These are phyloP conservation scores for Trichoderma arundinaceum DNA, from an alignment of 2,329 filamentous ascomycete genomes.

Conservation along the genomic window DNA sequence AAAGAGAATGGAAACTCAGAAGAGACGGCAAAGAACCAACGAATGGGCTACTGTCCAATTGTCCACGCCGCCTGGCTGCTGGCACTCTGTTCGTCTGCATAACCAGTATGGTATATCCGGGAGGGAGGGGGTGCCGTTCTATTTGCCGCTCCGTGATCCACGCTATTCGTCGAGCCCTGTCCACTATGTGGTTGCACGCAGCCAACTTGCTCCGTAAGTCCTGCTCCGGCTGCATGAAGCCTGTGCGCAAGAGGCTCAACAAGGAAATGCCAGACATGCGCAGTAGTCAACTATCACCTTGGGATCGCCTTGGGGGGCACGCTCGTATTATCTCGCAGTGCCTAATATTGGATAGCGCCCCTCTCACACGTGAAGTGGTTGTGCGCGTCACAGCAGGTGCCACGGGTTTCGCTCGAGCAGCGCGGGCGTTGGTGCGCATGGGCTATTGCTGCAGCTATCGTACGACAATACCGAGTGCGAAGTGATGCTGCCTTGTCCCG, in stretches of 20 bases:
- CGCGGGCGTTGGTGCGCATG: slow-evolving; percentile 16
- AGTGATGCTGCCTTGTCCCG: neutral
- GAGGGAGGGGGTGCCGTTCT: neutral
- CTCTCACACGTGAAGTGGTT: neutral
- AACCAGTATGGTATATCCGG: too few species aligned
- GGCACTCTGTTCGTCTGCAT: too few species aligned
- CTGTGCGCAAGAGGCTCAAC: slow-evolving; percentile 10
- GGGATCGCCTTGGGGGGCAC: neutral
- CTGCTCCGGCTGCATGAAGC: slow-evolving; percentile 12
- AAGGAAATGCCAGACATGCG: slow-evolving; percentile 16
- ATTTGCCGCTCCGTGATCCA: slow-evolving; percentile 3
- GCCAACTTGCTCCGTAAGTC: slow-evolving; percentile 8
- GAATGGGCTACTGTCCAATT: too few species aligned
- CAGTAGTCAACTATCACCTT: slow-evolving; percentile 2
- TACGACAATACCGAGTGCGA: slow-evolving; percentile 13
- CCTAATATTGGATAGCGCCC: neutral
- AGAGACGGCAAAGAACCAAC: too few species aligned
- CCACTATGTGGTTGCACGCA: slow-evolving; percentile 10
- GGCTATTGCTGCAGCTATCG: slow-evolving; percentile 25
- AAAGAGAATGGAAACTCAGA: too few species aligned
- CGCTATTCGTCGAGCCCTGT: slow-evolving; percentile 10
- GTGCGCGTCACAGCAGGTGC: slow-evolving; percentile 20
- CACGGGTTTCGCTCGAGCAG: slow-evolving; percentile 2
- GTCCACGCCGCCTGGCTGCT: too few species aligned
- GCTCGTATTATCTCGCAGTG: neutral